Evolutionary conservation across 345 rosid species (phyloP), one percentile per base, ranked within the genome.

Genomic region (Cardiospermum halicacabum): DNA sequence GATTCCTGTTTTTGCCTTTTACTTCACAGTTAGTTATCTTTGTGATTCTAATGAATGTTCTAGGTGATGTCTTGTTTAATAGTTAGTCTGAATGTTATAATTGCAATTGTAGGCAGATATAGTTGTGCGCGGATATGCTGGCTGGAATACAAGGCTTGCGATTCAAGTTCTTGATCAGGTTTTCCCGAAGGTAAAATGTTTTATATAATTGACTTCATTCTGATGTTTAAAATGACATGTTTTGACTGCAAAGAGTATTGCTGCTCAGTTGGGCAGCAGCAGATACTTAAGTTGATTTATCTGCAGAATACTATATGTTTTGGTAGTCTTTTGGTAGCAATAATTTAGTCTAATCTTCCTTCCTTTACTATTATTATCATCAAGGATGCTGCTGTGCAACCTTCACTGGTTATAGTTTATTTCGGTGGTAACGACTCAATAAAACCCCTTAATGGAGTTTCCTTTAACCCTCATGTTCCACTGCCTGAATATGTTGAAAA

Each of bases 381-480:
- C 47, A 71, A 93, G 98, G 84, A 84, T 69, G 89, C 85, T 75
- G 55, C 62, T 8, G 62, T 68, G 40, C 97, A 90, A 64, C 98
- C 98, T 49, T 75, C 92, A 4, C 71, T 93, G 80, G 96, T 93
- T 68, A 84, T 93, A 40, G 92, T 93, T 30, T 93, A 93, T 76
- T 90, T 93, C 31, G 97, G 98, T 60, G 98, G 98, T 48, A 93
- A 93, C 42, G 98, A 93, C 72, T 90, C 98, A 26, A 63, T 63
- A 81, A 73, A n/a, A n/a, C 53, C 26, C 84, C 94, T 68, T 80
- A 78, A 59, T 77, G 94, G 18, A 77, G 82, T 58, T 92, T 88
- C 34, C 64, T 77, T n/a, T 1, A 92, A 96, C 22, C 80, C 94
- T 61, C 97, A 93, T 74, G 98, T 93, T n/a, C 98, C 95, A 11